Evolutionary conservation across 2,329 filamentous ascomycete species (phyloP), one percentile per base, ranked within the genome.

Genomic region (Diaporthe batatas): DNA sequence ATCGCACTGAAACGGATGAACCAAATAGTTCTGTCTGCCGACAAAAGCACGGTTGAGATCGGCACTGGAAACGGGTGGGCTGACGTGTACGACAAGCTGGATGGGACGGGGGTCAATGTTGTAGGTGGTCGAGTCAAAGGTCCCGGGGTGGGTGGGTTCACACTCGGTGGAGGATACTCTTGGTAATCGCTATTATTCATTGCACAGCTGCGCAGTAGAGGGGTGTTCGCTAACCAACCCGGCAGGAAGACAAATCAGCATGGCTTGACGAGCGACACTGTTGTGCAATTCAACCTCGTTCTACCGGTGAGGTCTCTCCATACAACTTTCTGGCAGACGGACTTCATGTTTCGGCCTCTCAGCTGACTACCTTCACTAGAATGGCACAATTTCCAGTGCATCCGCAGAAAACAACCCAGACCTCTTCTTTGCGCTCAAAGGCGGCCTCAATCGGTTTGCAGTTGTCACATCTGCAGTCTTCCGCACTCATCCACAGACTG

Each of bases 81-180:
- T 1, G 77, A 79, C 32, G 75, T 79, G 1, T 79, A 75, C 55
- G 53, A 74, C 2, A 70, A 71, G 6, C 68, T 80, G 5, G 75
- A 77, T 1, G 72, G 72, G 6, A 71, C 70, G 4, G 78, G 76
- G 2, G 54, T 74, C 29, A 79, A 77, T 29, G 77, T 79, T 4
- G 77, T 79, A 1, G 78, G 78, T 14, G 78, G 78, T 11, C 57
- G 78, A 34, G 76, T 77, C 6, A 67, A 71, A 3, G 78, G 78
- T 10, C 77, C 77, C 0, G 78, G 76, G 5, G 75, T 79, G 0
- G 78, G 77, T 14, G 78, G 78, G 0, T 77, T 79, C 34, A 78
- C 75, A 3, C 73, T 79, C 6, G 78, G 78, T n/a, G 78, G 78
- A 3, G 78, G 78, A 1, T 79, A 75, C 57, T 79, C 78, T 1